Percentiles rank a stretch among this genome's conserved stretches.
Conservation (phyloP, 768 basidiomycete genomes). For the Suillus plorans region DNA sequence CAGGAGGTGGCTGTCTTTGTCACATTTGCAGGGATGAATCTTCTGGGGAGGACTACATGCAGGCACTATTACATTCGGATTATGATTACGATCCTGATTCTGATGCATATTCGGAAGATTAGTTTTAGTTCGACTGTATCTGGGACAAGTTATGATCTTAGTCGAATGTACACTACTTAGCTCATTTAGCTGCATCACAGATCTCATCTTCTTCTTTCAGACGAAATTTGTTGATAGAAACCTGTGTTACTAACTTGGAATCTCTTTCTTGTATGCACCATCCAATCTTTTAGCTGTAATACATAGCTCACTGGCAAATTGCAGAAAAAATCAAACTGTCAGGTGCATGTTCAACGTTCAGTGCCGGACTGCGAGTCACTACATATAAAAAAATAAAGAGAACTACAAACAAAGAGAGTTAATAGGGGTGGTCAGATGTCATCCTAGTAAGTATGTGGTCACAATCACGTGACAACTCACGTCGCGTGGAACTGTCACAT, state of each 20-base stretch:
- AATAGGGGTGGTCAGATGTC: no score
- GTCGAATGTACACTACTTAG: not conserved
- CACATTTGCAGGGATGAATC: not conserved
- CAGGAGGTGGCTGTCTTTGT: not conserved
- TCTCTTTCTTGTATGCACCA: not conserved
- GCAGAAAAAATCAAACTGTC: no score
- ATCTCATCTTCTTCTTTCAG: not conserved
- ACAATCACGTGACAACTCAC: not conserved
- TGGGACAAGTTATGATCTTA: not conserved
- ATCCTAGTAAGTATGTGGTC: not conserved
- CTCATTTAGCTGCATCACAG: not conserved
- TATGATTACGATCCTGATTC: not conserved
- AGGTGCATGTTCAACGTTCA: no score
- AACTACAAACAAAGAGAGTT: no score
- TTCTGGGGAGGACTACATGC: not conserved
- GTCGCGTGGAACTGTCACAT: not conserved
- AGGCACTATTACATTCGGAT: not conserved
- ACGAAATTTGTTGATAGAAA: not conserved
- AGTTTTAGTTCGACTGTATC: not conserved
- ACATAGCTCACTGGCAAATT: no score
- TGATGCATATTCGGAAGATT: not conserved
- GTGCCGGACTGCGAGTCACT: no score
- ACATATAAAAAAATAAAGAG: no score
- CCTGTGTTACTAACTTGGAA: no score
- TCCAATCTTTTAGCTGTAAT: not conserved